Conservation (phyloP, 2,329 filamentous ascomycete species). For the Ceratocystis papillata region DNA sequence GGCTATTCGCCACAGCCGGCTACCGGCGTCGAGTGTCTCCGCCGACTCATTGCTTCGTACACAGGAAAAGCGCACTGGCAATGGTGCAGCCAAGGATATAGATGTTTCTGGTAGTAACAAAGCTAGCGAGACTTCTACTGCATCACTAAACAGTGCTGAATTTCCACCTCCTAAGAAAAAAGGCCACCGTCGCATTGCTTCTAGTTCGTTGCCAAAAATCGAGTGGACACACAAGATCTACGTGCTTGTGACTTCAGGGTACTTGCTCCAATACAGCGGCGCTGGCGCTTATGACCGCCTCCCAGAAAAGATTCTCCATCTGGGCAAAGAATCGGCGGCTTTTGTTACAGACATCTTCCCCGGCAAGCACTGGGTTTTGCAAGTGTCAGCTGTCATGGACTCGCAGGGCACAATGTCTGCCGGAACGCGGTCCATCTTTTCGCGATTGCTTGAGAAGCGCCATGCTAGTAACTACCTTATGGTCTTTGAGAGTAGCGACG, state of each 20-base stretch:
- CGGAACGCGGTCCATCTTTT: conserved; percentile 52
- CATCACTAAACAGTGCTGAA: neutral
- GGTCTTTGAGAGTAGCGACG: conserved; percentile 59
- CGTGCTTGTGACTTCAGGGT: conserved; percentile 58
- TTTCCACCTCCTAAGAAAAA: conserved; percentile 31
- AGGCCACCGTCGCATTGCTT: conserved; percentile 38
- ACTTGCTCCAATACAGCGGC: conserved; percentile 62
- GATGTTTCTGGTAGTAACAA: conserved; percentile 17
- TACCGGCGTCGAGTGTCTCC: conserved; percentile 56
- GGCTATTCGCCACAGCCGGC: conserved; percentile 60
- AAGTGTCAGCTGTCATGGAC: conserved; percentile 57
- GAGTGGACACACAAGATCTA: conserved; percentile 65
- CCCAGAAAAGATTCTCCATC: conserved; percentile 61
- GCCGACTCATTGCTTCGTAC: conserved; percentile 52
- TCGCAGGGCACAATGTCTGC: conserved; percentile 37
- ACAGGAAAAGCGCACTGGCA: conserved; percentile 29
- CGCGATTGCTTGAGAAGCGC: conserved; percentile 45
- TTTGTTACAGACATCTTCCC: conserved; percentile 73
- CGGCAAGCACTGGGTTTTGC: conserved; percentile 68
- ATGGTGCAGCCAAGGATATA: conserved; percentile 1
- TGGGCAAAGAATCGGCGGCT: conserved; percentile 64
- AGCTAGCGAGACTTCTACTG: conserved; percentile 7
- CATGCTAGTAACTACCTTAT: conserved; percentile 56
- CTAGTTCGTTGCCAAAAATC: conserved; percentile 37
- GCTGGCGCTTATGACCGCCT: conserved; percentile 59